Evolutionary conservation across 306 rosid genomes (phyloP).

Genomic region (Fagus crenata): DNA sequence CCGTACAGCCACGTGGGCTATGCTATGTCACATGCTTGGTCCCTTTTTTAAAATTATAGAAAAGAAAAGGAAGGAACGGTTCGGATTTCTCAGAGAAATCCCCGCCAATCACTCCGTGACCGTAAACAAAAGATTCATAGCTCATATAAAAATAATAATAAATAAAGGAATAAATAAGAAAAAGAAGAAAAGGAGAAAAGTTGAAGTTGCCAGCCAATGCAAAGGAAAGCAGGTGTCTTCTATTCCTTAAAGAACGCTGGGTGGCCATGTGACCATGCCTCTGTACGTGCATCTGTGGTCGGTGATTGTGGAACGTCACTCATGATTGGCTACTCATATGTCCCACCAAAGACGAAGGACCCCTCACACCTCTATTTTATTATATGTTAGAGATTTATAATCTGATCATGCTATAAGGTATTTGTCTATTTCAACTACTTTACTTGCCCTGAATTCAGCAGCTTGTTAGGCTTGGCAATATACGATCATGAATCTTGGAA

Average conservation of each 20-base stretch:
- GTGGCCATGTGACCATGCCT: neutral
- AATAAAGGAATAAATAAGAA: neutral
- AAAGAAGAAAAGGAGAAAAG: neutral
- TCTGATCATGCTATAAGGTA: no score
- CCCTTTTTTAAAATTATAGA: neutral
- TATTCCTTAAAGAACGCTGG: neutral
- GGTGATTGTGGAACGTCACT: neutral
- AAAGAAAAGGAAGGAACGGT: neutral
- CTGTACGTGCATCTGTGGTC: neutral
- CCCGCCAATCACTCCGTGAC: conserved; percentile 43
- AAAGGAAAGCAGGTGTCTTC: neutral
- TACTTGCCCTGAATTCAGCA: neutral
- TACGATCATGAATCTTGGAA: neutral
- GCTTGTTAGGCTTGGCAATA: neutral
- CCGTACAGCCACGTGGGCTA: conserved; percentile 30
- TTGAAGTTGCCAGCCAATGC: neutral
- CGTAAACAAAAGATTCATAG: neutral
- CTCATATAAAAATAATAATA: neutral
- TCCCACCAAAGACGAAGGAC: neutral
- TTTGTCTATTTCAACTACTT: neutral
- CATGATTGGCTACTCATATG: neutral
- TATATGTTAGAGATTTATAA: neutral
- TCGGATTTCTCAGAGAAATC: conserved; percentile 3
- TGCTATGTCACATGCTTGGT: neutral
- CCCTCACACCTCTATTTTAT: neutral